Conservation (phyloP, 352 stramenopile species). For the Saprolegnia diclina region DNA sequence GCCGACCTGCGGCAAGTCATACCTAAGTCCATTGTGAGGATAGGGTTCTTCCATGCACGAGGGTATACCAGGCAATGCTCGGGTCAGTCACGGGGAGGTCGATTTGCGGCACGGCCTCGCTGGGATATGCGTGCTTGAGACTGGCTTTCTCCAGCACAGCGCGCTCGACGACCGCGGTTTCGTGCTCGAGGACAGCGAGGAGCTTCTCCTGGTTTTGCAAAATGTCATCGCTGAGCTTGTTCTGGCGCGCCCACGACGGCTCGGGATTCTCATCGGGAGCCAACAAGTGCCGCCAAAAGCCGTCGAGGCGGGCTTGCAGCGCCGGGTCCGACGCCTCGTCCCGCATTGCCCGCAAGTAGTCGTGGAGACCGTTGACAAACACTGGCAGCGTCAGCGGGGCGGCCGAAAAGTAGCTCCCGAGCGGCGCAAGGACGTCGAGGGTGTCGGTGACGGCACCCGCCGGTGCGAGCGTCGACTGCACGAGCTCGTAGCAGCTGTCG, state of each 20-base stretch:
- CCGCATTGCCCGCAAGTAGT: slow-evolving; percentile 1
- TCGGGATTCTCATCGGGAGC: not conserved
- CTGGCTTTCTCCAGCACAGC: slow-evolving; percentile 77
- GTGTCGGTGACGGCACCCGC: not conserved
- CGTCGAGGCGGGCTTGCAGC: not conserved
- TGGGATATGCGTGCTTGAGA: slow-evolving; percentile 58
- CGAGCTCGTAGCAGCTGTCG: slow-evolving; percentile 25
- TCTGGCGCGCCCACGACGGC: slow-evolving; percentile 44
- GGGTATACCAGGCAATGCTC: slow-evolving; percentile 31
- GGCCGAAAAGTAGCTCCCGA: slow-evolving; percentile 12
- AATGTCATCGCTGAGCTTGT: slow-evolving; percentile 64
- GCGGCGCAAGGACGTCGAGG: slow-evolving; percentile 15
- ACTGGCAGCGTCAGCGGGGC: slow-evolving; percentile 8
- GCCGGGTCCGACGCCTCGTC: not conserved
- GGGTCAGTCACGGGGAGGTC: not conserved
- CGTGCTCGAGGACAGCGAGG: slow-evolving; percentile 65
- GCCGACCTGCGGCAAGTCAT: slow-evolving; percentile 44
- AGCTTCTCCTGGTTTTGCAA: slow-evolving; percentile 78
- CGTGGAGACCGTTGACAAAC: slow-evolving; percentile 11
- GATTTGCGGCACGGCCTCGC: not conserved
- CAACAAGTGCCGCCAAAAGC: slow-evolving; percentile 15
- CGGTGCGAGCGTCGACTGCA: slow-evolving; percentile 18
- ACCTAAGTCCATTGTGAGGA: slow-evolving; percentile 36
- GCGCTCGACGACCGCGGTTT: slow-evolving; percentile 68
- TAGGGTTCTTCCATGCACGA: too few species aligned